Percentiles rank a stretch among this genome's conserved stretches.
Conservation (phyloP, 225 moss, liverwort and hornwort genomes). For the Physcomitrium patens region DNA sequence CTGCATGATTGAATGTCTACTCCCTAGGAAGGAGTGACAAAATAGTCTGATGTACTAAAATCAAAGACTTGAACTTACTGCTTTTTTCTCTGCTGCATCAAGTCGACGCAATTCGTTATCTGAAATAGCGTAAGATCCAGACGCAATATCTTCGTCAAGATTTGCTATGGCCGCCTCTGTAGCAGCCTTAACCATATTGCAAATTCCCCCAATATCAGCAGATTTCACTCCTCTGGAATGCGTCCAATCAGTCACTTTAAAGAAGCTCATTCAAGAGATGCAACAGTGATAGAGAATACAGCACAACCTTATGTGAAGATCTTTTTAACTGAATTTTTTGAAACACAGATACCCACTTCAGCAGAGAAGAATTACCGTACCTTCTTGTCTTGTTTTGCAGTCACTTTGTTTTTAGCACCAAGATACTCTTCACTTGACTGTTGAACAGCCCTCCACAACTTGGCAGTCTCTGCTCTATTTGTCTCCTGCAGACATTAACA, state of each 20-base stretch:
- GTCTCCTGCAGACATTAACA: slow-evolving; percentile 58
- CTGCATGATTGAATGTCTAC: neutral
- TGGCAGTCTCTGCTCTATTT: slow-evolving; percentile 56
- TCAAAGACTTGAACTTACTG: slow-evolving; percentile 54
- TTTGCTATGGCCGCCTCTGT: slow-evolving; percentile 37
- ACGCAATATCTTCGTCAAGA: slow-evolving; percentile 52
- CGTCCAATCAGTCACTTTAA: slow-evolving; percentile 17
- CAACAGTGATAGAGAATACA: slow-evolving; percentile 12
- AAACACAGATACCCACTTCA: slow-evolving; percentile 12
- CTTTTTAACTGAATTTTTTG: slow-evolving; percentile 6
- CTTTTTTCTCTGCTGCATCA: slow-evolving; percentile 57
- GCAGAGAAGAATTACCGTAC: slow-evolving; percentile 37
- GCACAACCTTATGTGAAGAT: slow-evolving; percentile 12
- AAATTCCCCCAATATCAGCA: slow-evolving; percentile 31
- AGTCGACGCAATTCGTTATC: slow-evolving; percentile 48
- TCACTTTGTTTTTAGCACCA: slow-evolving; percentile 65
- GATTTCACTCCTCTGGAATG: slow-evolving; percentile 14
- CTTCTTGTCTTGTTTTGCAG: slow-evolving; percentile 76
- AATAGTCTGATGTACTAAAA: slow-evolving; percentile 13
- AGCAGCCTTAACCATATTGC: slow-evolving; percentile 39
- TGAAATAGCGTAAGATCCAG: slow-evolving; percentile 45
- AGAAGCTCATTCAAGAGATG: slow-evolving; percentile 23
- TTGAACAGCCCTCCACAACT: slow-evolving; percentile 75
- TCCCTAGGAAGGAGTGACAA: neutral
- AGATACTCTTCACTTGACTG: slow-evolving; percentile 70